Conservation (phyloP, 2,329 filamentous ascomycete species). For the Verticillium alfalfae region DNA sequence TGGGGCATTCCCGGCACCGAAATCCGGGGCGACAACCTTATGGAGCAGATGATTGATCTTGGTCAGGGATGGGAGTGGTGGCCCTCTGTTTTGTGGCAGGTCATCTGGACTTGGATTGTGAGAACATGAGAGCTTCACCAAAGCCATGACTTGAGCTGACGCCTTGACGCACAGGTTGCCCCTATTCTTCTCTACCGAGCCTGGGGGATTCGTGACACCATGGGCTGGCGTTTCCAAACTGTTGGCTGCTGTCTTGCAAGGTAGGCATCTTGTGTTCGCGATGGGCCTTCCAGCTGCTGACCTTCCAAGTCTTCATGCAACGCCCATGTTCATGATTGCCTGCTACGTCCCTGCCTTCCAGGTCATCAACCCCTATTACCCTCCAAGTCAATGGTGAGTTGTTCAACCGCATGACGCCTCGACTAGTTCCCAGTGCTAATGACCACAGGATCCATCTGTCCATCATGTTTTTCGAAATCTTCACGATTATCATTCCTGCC, state of each 20-base stretch:
- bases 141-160: background rate
- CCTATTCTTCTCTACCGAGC: constrained; percentile 47
- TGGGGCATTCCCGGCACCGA: constrained; percentile 37
- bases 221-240: constrained; percentile 53
- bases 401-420: background rate
- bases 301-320: constrained; percentile 40
- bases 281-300: constrained; percentile 1
- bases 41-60: constrained; percentile 35
- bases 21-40: constrained; percentile 21
- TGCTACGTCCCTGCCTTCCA: constrained; percentile 31
- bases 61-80: constrained; percentile 55
- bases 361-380: constrained; percentile 39
- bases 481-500: constrained; percentile 46
- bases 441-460: constrained; percentile 39
- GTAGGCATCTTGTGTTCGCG: constrained; percentile 12
- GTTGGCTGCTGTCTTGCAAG: constrained; percentile 28
- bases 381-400: constrained; percentile 46
- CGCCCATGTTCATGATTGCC: constrained; percentile 52
- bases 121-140: constrained; percentile 1
- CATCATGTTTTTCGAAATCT: constrained; percentile 48
- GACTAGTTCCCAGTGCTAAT: constrained; percentile 16
- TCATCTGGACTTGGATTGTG: constrained; percentile 47
- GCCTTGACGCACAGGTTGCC: constrained; percentile 27
- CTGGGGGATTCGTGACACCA: constrained; percentile 47
- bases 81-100: constrained; percentile 49